Evolutionary conservation across 768 basidiomycete genomes (phyloP).

Genomic region (Russula vinacea): DNA sequence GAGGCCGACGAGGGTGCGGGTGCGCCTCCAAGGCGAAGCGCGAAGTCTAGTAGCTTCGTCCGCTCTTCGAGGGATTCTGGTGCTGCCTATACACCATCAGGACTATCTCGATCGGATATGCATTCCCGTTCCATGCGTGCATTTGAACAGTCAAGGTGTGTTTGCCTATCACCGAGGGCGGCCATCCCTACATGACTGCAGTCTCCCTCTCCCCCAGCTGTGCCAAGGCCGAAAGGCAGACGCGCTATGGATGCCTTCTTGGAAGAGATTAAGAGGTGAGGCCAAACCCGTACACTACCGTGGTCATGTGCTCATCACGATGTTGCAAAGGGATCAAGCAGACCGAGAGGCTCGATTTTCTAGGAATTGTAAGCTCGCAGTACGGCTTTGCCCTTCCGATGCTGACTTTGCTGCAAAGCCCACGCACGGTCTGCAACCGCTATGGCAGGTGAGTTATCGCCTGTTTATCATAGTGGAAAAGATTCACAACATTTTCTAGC

Average conservation of each 20-base stretch:
- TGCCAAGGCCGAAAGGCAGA: conserved; percentile 83
- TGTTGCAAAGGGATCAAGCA: conserved; percentile 74
- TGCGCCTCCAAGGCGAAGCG: conserved; percentile 44
- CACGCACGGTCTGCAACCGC: conserved; percentile 82
- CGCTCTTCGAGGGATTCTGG: conserved; percentile 51
- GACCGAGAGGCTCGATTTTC: conserved; percentile 82
- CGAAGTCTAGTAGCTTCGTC: conserved; percentile 54
- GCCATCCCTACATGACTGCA: conserved; percentile 32
- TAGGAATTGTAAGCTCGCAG: conserved; percentile 50
- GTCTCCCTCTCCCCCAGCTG: conserved; percentile 56
- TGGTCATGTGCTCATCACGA: background rate
- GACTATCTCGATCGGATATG: conserved; percentile 34
- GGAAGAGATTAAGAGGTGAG: conserved; percentile 91
- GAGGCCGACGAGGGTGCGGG: conserved; percentile 55
- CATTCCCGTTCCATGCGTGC: conserved; percentile 36
- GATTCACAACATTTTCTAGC: conserved; percentile 42
- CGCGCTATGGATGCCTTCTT: conserved; percentile 95
- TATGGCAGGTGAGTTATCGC: conserved; percentile 64
- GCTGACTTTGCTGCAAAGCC: conserved; percentile 36
- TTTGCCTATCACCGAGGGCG: conserved; percentile 10
- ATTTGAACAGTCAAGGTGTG: conserved; percentile 37
- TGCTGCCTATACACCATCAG: conserved; percentile 43
- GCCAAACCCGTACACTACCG: background rate
- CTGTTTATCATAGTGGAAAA: background rate
- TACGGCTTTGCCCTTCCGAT: background rate